Conservation (phyloP, 2,329 filamentous ascomycete species). For the Exophiala aquamarina region DNA sequence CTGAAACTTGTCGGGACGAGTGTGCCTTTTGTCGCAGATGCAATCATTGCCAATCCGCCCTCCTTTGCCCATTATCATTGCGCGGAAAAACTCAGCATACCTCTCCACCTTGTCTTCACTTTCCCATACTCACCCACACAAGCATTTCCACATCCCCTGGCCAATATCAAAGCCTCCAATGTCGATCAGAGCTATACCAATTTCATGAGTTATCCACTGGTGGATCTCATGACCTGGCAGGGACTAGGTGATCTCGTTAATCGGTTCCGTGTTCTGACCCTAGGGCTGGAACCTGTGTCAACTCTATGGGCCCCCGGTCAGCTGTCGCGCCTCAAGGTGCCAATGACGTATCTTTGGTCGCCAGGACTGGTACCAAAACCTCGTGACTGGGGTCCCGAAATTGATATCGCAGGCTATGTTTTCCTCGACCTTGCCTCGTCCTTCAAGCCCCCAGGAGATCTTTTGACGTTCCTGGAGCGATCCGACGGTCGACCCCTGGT, state of each 20-base stretch:
- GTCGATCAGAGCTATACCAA: constrained; percentile 73
- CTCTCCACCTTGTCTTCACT: constrained; percentile 37
- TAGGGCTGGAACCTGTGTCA: constrained; percentile 71
- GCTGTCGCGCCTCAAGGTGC: constrained; percentile 70
- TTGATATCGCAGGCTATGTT: constrained; percentile 56
- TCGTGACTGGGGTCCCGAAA: constrained; percentile 54
- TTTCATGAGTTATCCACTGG: constrained; percentile 76
- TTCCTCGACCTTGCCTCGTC: constrained; percentile 51
- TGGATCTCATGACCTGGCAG: constrained; percentile 66
- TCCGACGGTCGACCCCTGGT: constrained; percentile 31
- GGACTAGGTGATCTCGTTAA: constrained; percentile 74
- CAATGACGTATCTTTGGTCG: constrained; percentile 70
- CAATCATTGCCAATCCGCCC: constrained; percentile 41
- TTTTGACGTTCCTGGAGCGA: constrained; percentile 32
- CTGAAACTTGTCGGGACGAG: constrained; percentile 65
- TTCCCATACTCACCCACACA: constrained; percentile 74
- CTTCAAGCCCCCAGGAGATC: constrained; percentile 43
- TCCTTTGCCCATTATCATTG: constrained; percentile 40
- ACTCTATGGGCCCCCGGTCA: constrained; percentile 75
- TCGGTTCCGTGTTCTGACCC: constrained; percentile 66
- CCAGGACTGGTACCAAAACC: constrained; percentile 52
- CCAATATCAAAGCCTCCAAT: constrained; percentile 71
- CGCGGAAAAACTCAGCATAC: constrained; percentile 36
- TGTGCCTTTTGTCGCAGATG: constrained; percentile 36
- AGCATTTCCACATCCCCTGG: constrained; percentile 71